Evolutionary conservation across 139 green algal genomes (phyloP).

Genomic region (Diplosphaera chodatii): DNA sequence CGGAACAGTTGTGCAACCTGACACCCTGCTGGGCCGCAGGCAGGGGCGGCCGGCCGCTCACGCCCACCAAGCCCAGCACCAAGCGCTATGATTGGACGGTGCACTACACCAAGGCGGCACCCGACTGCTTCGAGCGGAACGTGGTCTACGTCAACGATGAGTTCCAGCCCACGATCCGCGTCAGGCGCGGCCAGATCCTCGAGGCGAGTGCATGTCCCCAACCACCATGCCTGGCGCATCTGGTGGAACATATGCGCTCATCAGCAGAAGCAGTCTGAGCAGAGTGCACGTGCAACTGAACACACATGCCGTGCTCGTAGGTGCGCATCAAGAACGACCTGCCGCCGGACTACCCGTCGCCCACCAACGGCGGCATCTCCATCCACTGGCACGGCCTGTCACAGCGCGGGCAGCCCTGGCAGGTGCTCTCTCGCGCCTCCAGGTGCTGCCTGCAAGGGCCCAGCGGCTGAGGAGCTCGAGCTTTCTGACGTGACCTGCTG

Average conservation of each 20-base stretch:
- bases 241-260: no score
- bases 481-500: not conserved
- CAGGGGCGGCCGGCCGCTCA: not conserved
- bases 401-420: slow-evolving; percentile 15
- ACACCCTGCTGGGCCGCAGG: not conserved
- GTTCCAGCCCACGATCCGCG: slow-evolving; percentile 11
- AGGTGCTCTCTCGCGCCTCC: no score
- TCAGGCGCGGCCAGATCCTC: slow-evolving; percentile 14
- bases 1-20: no score
- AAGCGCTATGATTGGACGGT: slow-evolving; percentile 1
- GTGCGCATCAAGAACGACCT: slow-evolving; percentile 39
- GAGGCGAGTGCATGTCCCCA: no score
- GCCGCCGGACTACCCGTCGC: slow-evolving; percentile 18
- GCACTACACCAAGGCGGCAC: not conserved
- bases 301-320: slow-evolving; percentile 12
- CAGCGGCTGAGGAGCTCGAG: no score
- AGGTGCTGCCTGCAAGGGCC: no score
- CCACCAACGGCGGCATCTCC: slow-evolving; percentile 24
- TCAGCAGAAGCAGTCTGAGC: no score
- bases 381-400: slow-evolving; percentile 50
- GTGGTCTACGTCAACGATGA: slow-evolving; percentile 22
- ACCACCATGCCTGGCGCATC: no score
- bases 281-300: no score
- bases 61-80: not conserved
- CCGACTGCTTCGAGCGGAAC: slow-evolving; percentile 17